These are phyloP conservation scores for Naegleria lovaniensis DNA, from an alignment of 208 protist species.

Conservation along the genomic window DNA sequence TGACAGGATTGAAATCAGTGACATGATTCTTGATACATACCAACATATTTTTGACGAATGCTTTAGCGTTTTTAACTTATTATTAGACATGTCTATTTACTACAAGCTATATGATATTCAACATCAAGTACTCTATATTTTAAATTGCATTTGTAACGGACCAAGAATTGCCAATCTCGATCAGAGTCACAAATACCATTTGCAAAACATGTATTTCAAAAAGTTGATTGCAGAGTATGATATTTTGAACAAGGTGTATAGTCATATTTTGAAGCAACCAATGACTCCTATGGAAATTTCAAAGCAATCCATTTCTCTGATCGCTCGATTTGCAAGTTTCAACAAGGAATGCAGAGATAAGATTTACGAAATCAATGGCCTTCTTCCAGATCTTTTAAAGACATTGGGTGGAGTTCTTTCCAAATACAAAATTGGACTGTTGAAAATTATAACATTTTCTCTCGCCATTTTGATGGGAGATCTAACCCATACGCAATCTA, in stretches of 20 bases:
- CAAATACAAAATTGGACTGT: neutral
- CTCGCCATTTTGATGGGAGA: no score
- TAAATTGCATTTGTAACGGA: neutral
- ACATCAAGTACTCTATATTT: neutral
- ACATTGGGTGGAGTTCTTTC: neutral
- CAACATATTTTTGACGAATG: neutral
- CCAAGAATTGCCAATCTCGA: neutral
- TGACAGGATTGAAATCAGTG: neutral
- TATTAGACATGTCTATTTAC: neutral
- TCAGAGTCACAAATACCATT: neutral
- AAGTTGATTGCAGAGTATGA: neutral
- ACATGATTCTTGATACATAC: neutral
- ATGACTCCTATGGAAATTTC: neutral
- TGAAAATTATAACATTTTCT: no score
- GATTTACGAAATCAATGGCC: neutral
- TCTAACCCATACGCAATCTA: no score
- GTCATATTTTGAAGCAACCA: neutral
- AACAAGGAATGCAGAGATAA: neutral
- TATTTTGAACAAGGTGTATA: neutral
- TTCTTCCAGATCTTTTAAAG: neutral
- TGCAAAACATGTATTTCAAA: neutral
- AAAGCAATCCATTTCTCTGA: neutral
- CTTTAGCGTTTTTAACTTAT: neutral
- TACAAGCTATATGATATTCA: neutral
- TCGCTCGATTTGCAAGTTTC: neutral